These are phyloP conservation scores for Corchorus olitorius DNA, from an alignment of 345 rosid genomes.

Conservation along the genomic window DNA sequence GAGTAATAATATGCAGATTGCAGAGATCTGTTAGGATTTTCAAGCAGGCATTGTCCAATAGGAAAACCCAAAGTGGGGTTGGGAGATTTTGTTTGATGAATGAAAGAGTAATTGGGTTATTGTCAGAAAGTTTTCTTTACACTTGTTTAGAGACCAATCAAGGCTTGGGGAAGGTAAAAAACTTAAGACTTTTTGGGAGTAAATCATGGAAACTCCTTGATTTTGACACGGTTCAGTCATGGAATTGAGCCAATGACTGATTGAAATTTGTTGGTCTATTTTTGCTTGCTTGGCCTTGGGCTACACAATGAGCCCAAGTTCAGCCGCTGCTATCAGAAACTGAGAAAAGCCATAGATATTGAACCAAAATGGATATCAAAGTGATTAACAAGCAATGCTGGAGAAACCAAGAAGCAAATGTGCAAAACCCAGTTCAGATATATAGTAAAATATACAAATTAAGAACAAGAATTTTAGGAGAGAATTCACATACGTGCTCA, in stretches of 20 bases:
- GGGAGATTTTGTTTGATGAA: background rate
- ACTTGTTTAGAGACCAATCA: background rate
- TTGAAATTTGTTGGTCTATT: background rate
- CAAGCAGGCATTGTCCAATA: background rate
- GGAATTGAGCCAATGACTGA: background rate
- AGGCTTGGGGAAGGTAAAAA: background rate
- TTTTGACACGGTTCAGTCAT: background rate
- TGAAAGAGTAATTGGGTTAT: too few species aligned
- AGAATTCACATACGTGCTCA: slow-evolving; percentile 27
- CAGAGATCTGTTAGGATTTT: background rate
- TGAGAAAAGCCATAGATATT: too few species aligned
- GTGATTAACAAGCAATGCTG: background rate
- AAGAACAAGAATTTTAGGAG: slow-evolving; percentile 26
- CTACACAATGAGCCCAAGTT: too few species aligned
- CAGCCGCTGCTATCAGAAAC: too few species aligned
- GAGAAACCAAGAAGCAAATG: background rate
- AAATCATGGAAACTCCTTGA: too few species aligned
- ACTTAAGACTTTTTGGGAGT: background rate
- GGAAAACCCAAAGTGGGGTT: background rate
- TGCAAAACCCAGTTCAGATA: slow-evolving; percentile 20
- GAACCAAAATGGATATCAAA: background rate
- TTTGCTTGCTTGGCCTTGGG: too few species aligned
- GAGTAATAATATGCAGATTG: background rate
- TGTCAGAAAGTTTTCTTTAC: background rate
- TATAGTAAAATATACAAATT: slow-evolving; percentile 40